Base-by-base conservation (phyloP, 2,329 filamentous ascomycete species). In the Epichloe hybrida region DNA sequence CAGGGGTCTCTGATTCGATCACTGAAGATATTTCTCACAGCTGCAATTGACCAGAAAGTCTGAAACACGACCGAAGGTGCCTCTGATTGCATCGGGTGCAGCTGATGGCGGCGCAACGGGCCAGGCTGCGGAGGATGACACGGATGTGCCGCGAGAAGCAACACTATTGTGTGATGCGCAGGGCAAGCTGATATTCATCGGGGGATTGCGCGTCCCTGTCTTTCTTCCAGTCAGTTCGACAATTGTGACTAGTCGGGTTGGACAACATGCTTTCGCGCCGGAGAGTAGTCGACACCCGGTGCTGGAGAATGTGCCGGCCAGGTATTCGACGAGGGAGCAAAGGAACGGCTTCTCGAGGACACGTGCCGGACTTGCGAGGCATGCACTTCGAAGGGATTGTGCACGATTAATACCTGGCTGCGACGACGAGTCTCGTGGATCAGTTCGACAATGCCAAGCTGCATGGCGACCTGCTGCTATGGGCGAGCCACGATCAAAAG, bases 191-290 rank as follows among this genome's bases (percentile, higher is more conserved):
- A 73, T 76, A 34, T 79, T 79, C 57, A 74, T 78, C 23, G 75
- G 75, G 6, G 5, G 75, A 79, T 57, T 78, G 75, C 55, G 75
- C 75, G 4, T 75, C 75, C 0, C 61, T 79, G 20, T 78, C 75
- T 0, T 73, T 79, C 53, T 78, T 78, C 55, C 74, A 77, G 55
- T 76, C 73, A 0, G 71, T 78, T 6, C 67, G 75, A 2, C 70
- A 75, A 55, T 67, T 79, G 73, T 78, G 21, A 75, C 70, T 0
- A 69, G 66, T 0, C 64, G 69, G 5, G 69, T 77, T 36, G 74
- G 74, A 17, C 65, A 69, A 12, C 65, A 72, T 45, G 74, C 73
- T 1, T 77, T 78, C 53, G 70, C 74, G 1, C 72, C 74, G 0
- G 70, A 76, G 52, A 72, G 71, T 2, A 74, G 69, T 49, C 71